Percentiles rank a stretch among this genome's conserved stretches.
phyloP scores from a whole-genome alignment of 139 green algal species.

The Picochlorum costavermella region DNA sequence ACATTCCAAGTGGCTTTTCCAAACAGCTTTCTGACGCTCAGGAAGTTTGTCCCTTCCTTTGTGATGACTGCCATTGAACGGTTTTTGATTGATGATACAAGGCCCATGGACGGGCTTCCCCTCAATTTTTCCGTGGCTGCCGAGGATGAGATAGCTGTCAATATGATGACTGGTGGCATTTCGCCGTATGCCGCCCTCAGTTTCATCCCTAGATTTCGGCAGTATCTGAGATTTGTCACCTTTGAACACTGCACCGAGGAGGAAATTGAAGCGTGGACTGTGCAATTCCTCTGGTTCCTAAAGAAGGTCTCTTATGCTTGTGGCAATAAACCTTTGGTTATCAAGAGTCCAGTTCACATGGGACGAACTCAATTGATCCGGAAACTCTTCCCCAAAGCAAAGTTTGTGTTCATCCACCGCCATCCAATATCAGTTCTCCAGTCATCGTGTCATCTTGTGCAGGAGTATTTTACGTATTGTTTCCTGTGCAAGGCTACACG shows the following conservation, averaged over 20 bases:
- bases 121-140: slow-evolving; percentile 33
- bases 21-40: slow-evolving; percentile 40
- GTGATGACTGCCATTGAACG: neutral
- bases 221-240: slow-evolving; percentile 16
- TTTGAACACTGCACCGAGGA: slow-evolving; percentile 10
- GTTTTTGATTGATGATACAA: slow-evolving; percentile 33
- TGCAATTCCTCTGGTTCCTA: slow-evolving; percentile 40
- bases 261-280: slow-evolving; percentile 27
- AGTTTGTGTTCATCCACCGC: slow-evolving; percentile 58
- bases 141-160: slow-evolving; percentile 61
- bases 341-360: slow-evolving; percentile 63
- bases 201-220: slow-evolving; percentile 26
- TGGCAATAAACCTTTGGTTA: slow-evolving; percentile 36
- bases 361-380: slow-evolving; percentile 34
- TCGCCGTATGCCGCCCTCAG: slow-evolving; percentile 53
- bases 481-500: slow-evolving; percentile 33
- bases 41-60: slow-evolving; percentile 28
- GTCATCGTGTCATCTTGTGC: slow-evolving; percentile 39
- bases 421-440: slow-evolving; percentile 33
- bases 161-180: slow-evolving; percentile 32
- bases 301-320: slow-evolving; percentile 31
- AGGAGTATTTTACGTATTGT: slow-evolving; percentile 45
- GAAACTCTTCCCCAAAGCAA: slow-evolving; percentile 45
- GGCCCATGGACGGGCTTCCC: slow-evolving; percentile 64
- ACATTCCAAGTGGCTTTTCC: slow-evolving; percentile 59